Conservation (phyloP, 176 grass and related monocot species). For the Phragmites australis region DNA sequence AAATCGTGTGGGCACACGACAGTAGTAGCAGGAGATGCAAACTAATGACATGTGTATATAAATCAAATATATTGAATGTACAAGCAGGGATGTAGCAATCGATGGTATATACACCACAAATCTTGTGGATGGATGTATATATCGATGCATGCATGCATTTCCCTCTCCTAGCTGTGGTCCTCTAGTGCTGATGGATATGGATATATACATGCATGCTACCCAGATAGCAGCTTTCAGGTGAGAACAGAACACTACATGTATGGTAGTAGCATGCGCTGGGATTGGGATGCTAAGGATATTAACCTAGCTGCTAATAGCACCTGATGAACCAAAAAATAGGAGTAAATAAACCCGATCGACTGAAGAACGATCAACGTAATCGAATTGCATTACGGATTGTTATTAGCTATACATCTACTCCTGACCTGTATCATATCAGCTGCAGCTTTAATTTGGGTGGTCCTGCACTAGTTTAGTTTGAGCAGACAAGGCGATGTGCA, state of each 20-base stretch:
- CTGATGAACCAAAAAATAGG: neutral
- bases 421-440: neutral
- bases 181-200: neutral
- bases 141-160: neutral
- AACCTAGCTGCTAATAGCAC: neutral
- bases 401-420: no score
- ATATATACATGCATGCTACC: neutral
- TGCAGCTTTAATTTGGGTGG: neutral
- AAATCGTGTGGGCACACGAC: neutral
- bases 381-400: no score
- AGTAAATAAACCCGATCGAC: neutral
- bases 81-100: neutral
- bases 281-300: no score
- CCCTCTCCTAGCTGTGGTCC: neutral
- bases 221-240: slow-evolving; percentile 7
- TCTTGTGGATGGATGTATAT: slow-evolving; percentile 7
- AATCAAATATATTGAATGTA: neutral
- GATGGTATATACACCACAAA: neutral
- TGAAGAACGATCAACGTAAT: no score
- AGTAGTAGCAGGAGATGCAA: neutral
- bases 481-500: slow-evolving; percentile 29
- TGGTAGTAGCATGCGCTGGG: no score
- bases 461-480: neutral
- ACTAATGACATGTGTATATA: neutral
- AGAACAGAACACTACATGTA: neutral